Evolutionary conservation across 2,329 filamentous ascomycete genomes (phyloP).

Genomic region (Dichotomopilus funicola): DNA sequence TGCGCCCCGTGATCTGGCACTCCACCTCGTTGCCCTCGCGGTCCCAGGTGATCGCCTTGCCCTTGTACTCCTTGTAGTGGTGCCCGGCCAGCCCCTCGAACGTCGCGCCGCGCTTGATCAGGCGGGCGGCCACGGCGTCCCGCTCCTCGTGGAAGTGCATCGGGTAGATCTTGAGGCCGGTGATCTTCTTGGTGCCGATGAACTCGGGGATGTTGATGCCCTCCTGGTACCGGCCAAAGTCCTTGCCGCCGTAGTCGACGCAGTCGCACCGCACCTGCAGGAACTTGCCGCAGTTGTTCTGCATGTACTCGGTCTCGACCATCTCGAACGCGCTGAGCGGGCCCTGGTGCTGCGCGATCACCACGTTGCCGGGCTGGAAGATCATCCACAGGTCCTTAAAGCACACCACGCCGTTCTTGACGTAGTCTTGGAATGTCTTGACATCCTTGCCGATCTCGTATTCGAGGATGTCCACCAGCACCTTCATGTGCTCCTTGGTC

Average conservation of each 20-base stretch:
- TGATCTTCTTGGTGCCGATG: slow-evolving; percentile 39
- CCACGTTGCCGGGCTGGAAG: slow-evolving; percentile 40
- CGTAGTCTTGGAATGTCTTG: slow-evolving; percentile 43
- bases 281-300: slow-evolving; percentile 33
- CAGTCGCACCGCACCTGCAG: slow-evolving; percentile 36
- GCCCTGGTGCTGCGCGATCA: slow-evolving; percentile 36
- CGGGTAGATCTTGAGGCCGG: slow-evolving; percentile 38
- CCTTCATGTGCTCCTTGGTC: slow-evolving; percentile 40
- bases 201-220: slow-evolving; percentile 36
- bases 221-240: slow-evolving; percentile 36
- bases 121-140: slow-evolving; percentile 29
- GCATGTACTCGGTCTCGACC: slow-evolving; percentile 31
- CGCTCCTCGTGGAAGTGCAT: slow-evolving; percentile 37
- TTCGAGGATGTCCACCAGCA: slow-evolving; percentile 42
- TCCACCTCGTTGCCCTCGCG: slow-evolving; percentile 29
- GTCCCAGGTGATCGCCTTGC: slow-evolving; percentile 33
- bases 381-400: slow-evolving; percentile 49
- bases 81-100: slow-evolving; percentile 42
- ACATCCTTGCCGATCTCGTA: slow-evolving; percentile 47
- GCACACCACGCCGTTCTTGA: slow-evolving; percentile 47
- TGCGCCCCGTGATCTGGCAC: slow-evolving; percentile 30
- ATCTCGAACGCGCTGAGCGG: slow-evolving; percentile 36
- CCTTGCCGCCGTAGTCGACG: slow-evolving; percentile 43
- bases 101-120: slow-evolving; percentile 36
- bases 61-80: slow-evolving; percentile 41